Conservation (phyloP, 2,329 filamentous ascomycete species). For the Ascomycota sp. region DNA sequence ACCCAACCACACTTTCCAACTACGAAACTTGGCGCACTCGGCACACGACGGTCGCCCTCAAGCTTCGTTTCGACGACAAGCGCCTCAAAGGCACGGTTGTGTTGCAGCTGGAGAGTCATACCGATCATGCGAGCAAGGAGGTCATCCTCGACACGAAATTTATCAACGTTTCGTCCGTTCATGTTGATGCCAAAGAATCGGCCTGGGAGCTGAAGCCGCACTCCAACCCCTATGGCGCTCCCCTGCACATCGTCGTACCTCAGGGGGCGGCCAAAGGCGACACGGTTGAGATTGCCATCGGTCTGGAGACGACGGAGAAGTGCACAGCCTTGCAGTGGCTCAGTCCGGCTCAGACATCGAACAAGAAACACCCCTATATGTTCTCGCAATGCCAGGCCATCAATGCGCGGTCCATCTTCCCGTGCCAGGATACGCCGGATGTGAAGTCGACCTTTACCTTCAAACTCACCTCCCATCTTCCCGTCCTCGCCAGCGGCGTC, state of each 20-base stretch:
- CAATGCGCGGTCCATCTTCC: constrained; percentile 79
- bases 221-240: constrained; percentile 50
- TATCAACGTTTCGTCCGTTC: constrained; percentile 50
- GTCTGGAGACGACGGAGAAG: constrained; percentile 58
- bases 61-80: constrained; percentile 65
- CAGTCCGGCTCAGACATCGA: constrained; percentile 76
- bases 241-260: constrained; percentile 41
- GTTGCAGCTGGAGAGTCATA: constrained; percentile 55
- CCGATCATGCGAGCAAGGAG: constrained; percentile 47
- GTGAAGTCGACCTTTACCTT: constrained; percentile 91
- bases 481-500: constrained; percentile 80
- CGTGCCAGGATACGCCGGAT: constrained; percentile 91
- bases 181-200: constrained; percentile 37
- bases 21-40: constrained; percentile 70
- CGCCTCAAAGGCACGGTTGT: constrained; percentile 54
- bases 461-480: constrained; percentile 63
- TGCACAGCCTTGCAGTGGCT: constrained; percentile 94
- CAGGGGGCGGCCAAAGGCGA: constrained; percentile 29
- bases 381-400: constrained; percentile 97
- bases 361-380: constrained; percentile 91
- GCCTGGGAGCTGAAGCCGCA: constrained; percentile 50
- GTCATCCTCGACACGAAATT: constrained; percentile 77
- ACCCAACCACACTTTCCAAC: constrained; percentile 81
- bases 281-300: constrained; percentile 35
- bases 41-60: constrained; percentile 63